Evolutionary conservation across 768 basidiomycete species (phyloP).

Genomic region (Dentipellis sp.): DNA sequence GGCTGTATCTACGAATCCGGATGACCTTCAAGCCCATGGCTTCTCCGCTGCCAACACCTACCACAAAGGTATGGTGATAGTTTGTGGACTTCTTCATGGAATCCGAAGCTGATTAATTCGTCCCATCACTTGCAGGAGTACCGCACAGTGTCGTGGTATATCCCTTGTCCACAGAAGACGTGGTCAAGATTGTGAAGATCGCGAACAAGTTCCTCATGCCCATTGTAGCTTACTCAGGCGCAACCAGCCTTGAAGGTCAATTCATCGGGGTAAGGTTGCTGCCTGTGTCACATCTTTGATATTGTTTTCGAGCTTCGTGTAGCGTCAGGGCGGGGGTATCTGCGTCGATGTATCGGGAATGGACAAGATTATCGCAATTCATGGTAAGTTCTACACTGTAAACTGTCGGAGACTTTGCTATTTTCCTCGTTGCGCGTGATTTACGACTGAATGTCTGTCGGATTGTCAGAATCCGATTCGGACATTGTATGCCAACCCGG

Average conservation of each 20-base stretch:
- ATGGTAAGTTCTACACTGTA: conserved; percentile 36
- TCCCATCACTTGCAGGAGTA: conserved; percentile 21
- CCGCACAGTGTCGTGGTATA: conserved; percentile 55
- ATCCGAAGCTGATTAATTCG: too few species aligned
- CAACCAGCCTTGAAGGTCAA: conserved; percentile 77
- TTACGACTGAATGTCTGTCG: not conserved
- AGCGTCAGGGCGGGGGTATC: conserved; percentile 44
- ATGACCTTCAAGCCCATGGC: conserved; percentile 18
- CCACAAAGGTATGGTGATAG: conserved; percentile 11
- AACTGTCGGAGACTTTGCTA: not conserved
- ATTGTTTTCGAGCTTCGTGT: not conserved
- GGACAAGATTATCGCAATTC: conserved; percentile 68
- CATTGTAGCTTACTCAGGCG: conserved; percentile 70
- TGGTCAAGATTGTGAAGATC: conserved; percentile 67
- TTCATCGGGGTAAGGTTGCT: conserved; percentile 43
- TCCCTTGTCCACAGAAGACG: conserved; percentile 68
- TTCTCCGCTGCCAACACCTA: conserved; percentile 16
- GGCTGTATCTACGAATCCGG: conserved; percentile 13
- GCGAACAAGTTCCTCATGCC: conserved; percentile 73
- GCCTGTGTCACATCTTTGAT: not conserved
- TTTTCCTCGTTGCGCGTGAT: not conserved
- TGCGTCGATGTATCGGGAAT: conserved; percentile 74
- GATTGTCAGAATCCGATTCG: conserved; percentile 46
- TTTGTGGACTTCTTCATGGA: not conserved
- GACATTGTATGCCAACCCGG: conserved; percentile 74